Evolutionary conservation across 164 flowering plant genomes (phyloP).

Genomic region (Amborella trichopoda): DNA sequence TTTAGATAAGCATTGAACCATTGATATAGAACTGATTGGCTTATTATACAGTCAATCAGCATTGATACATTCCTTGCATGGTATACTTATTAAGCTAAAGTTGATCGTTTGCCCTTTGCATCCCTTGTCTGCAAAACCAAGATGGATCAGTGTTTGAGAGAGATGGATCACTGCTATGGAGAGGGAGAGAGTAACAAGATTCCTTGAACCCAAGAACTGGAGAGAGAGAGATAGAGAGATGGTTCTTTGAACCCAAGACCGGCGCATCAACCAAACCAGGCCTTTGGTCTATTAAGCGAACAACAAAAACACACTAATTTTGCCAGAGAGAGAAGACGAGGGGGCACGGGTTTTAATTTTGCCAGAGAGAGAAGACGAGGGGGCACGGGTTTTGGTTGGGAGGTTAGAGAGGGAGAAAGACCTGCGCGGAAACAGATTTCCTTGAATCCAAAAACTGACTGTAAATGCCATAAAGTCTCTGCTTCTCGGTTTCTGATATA

Average conservation of each 20-base stretch:
- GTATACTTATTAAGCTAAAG: slow-evolving; percentile 32
- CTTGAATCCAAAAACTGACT: slow-evolving; percentile 75
- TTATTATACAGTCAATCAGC: not conserved
- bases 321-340: not conserved
- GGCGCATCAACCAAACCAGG: not conserved
- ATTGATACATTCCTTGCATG: not conserved
- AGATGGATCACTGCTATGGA: not conserved
- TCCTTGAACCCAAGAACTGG: not conserved
- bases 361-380: not conserved
- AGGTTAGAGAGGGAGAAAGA: slow-evolving; percentile 9
- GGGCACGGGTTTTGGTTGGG: not conserved
- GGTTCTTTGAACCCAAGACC: not conserved
- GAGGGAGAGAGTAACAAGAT: not conserved
- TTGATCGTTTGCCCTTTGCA: slow-evolving; percentile 68
- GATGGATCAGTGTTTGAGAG: not conserved
- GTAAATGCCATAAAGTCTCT: slow-evolving; percentile 59
- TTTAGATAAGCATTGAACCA: too few species aligned
- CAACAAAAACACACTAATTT: too few species aligned
- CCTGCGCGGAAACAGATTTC: slow-evolving; percentile 64
- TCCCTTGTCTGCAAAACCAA: slow-evolving; percentile 53
- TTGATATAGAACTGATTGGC: too few species aligned
- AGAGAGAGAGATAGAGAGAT: not conserved
- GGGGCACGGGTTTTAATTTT: not conserved
- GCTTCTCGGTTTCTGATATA: slow-evolving; percentile 77
- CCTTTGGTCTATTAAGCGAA: not conserved